phyloP scores from a whole-genome alignment of 139 green algal species.

The Chlamydomonas incerta region DNA sequence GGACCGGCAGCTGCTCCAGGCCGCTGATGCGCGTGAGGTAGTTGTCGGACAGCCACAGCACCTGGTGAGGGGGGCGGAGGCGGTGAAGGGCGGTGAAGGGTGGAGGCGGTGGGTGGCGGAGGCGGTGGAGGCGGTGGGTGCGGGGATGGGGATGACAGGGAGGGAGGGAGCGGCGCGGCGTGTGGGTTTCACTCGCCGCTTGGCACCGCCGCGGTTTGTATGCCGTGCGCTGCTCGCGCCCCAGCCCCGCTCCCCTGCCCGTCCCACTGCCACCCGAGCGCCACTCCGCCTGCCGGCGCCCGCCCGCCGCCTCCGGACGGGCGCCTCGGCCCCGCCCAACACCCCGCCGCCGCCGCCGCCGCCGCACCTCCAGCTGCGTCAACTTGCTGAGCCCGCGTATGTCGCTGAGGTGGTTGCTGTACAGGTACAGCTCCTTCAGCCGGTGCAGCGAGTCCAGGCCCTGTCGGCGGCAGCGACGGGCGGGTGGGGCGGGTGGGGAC shows the following conservation, averaged over 20 bases:
- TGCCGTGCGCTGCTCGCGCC: too few relatives aligned
- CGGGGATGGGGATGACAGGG: too few relatives aligned
- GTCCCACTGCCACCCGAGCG: too few relatives aligned
- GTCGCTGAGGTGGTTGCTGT: constrained; percentile 70
- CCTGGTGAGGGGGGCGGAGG: constrained; percentile 47
- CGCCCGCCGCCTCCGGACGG: too few relatives aligned
- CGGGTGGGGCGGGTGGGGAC: constrained; percentile 29
- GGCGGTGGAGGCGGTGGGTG: too few relatives aligned
- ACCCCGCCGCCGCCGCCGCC: too few relatives aligned
- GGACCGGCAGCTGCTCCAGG: constrained; percentile 56
- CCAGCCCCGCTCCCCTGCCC: too few relatives aligned
- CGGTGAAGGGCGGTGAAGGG: not conserved
- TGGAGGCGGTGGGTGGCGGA: not conserved
- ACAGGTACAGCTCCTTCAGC: constrained; percentile 75
- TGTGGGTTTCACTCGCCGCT: too few relatives aligned
- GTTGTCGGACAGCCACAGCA: constrained; percentile 84
- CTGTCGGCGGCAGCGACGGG: not conserved
- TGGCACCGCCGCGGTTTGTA: too few relatives aligned
- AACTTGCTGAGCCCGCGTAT: constrained; percentile 67
- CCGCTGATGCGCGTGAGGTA: constrained; percentile 70
- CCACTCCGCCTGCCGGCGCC: too few relatives aligned
- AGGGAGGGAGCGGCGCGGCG: too few relatives aligned
- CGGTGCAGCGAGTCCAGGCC: constrained; percentile 59
- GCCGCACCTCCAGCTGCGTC: constrained; percentile 65
- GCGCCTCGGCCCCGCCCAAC: too few relatives aligned